Percentiles rank a stretch among this genome's conserved stretches.
These are phyloP conservation scores for Fusarium azukiicola DNA, from an alignment of 2,329 filamentous ascomycete genomes.

Conservation along the genomic window DNA sequence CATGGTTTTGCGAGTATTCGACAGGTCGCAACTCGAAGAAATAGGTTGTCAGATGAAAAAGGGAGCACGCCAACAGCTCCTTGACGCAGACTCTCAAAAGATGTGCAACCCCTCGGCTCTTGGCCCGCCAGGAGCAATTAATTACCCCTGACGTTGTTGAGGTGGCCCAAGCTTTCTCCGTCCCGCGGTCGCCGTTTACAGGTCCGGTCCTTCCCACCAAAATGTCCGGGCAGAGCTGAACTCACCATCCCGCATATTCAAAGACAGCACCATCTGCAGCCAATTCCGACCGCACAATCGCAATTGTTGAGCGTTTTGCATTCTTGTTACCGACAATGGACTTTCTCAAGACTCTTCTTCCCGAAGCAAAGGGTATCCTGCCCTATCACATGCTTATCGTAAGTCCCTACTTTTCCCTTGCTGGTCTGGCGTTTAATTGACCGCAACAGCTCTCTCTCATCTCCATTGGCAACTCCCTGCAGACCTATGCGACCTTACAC, in stretches of 20 bases:
- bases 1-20: conserved; percentile 49
- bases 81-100: conserved; percentile 25
- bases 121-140: conserved; percentile 24
- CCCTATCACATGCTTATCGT: conserved; percentile 81
- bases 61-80: neutral
- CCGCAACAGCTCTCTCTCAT: conserved; percentile 86
- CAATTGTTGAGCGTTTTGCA: conserved; percentile 34
- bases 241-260: conserved; percentile 22
- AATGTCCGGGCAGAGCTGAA: conserved; percentile 28
- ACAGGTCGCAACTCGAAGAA: neutral
- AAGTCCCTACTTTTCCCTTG: conserved; percentile 51
- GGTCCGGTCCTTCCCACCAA: conserved; percentile 40
- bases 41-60: conserved; percentile 4
- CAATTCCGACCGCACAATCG: neutral
- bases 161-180: conserved; percentile 55
- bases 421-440: conserved; percentile 37
- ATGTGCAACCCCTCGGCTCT: conserved; percentile 50
- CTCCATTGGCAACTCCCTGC: conserved; percentile 91
- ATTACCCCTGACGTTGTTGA: conserved; percentile 55
- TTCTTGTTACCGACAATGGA: conserved; percentile 64
- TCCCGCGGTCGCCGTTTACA: conserved; percentile 35
- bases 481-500: conserved; percentile 89
- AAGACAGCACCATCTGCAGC: neutral
- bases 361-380: conserved; percentile 74
- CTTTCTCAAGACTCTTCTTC: conserved; percentile 67